Percentiles rank a stretch among this genome's conserved stretches.
phyloP scores from a whole-genome alignment of 495 filamentous ascomycete genomes.

The Physcia stellaris region DNA sequence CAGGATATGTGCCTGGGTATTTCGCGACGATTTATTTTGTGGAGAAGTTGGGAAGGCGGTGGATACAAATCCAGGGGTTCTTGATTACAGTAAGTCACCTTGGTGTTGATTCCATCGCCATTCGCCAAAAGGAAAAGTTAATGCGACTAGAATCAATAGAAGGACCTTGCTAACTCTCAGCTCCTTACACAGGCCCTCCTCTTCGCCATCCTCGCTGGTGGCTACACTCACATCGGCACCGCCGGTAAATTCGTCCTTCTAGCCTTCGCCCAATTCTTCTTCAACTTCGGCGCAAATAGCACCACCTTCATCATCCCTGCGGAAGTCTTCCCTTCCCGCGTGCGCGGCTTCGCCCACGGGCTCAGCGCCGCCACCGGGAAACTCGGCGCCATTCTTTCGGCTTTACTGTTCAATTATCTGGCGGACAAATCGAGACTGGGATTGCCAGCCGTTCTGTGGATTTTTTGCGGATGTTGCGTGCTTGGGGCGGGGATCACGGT shows the following conservation, averaged over 20 bases:
- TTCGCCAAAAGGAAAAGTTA: too few species aligned
- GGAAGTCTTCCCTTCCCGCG: constrained; percentile 48
- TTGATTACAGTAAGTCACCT: constrained; percentile 14
- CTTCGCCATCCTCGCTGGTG: constrained; percentile 24
- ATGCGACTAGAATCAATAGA: too few species aligned
- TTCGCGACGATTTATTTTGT: constrained; percentile 24
- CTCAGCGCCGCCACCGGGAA: constrained; percentile 42
- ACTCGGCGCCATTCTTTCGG: constrained; percentile 38
- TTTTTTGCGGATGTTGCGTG: constrained; percentile 19
- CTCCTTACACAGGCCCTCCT: too few species aligned
- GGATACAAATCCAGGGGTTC: constrained; percentile 21
- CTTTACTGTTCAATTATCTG: constrained; percentile 19
- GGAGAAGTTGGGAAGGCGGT: constrained; percentile 20
- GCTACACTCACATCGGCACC: constrained; percentile 18
- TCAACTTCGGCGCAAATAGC: constrained; percentile 20
- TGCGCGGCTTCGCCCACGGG: constrained; percentile 43
- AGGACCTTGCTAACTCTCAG: too few species aligned
- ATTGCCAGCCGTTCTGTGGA: constrained; percentile 16
- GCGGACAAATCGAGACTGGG: constrained; percentile 12
- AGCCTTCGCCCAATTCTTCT: constrained; percentile 18
- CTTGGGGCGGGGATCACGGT: constrained; percentile 16
- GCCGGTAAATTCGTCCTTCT: constrained; percentile 20
- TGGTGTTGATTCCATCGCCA: too few species aligned
- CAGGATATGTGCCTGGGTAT: constrained; percentile 25
- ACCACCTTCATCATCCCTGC: constrained; percentile 33